Evolutionary conservation across 2,329 filamentous ascomycete species (phyloP).

Genomic region (Venturia aucupariae): DNA sequence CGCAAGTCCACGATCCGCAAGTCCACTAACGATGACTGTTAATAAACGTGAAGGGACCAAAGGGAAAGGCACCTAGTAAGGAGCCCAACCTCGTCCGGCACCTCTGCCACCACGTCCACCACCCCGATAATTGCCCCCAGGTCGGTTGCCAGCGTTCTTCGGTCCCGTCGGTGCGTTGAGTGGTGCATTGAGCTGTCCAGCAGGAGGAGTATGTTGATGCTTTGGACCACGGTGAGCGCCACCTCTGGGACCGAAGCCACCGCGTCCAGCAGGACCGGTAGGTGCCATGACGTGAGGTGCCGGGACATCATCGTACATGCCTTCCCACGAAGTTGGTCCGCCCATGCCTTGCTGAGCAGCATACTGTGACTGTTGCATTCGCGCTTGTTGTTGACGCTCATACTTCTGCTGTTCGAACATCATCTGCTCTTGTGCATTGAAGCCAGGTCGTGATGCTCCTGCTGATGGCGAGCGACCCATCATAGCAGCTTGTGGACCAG

Average conservation of each 20-base stretch:
- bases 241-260: constrained; percentile 29
- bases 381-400: constrained; percentile 56
- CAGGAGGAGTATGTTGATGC: constrained; percentile 27
- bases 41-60: not conserved
- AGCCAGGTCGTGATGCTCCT: constrained; percentile 39
- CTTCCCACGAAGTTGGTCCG: constrained; percentile 81
- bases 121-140: constrained; percentile 87
- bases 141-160: constrained; percentile 86
- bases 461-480: constrained; percentile 13
- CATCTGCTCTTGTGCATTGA: constrained; percentile 63
- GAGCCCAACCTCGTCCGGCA: constrained; percentile 2
- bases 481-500: constrained; percentile 24
- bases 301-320: constrained; percentile 95
- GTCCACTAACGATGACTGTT: not conserved
- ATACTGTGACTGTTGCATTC: constrained; percentile 33
- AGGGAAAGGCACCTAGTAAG: not conserved
- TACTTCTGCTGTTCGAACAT: constrained; percentile 73
- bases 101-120: constrained; percentile 71
- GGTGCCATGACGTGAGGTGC: constrained; percentile 57
- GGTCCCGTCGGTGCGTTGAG: constrained; percentile 88
- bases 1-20: too few species aligned
- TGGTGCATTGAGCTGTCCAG: constrained; percentile 40
- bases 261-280: constrained; percentile 38
- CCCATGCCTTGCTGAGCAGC: constrained; percentile 31
- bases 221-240: constrained; percentile 33